Percentiles rank a stretch among this genome's conserved stretches.
phyloP scores from a whole-genome alignment of 169 alveolate genomes.

The Prorocentrum cordatum region DNA sequence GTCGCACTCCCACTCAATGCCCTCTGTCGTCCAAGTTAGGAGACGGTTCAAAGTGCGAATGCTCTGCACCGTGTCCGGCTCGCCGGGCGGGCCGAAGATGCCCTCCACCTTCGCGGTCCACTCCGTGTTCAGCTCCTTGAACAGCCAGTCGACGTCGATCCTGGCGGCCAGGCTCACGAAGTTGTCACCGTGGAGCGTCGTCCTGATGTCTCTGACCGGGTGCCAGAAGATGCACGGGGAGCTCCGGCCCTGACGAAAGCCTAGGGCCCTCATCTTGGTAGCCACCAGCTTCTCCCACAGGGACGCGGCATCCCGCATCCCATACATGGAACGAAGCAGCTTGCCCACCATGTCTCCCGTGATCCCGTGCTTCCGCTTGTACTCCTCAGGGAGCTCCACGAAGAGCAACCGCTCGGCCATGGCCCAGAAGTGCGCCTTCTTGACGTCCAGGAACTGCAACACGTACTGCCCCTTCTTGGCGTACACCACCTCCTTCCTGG shows the following conservation, averaged over 20 bases:
- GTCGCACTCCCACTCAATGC: neutral
- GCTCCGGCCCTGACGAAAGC: neutral
- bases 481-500: neutral
- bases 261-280: neutral
- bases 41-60: neutral
- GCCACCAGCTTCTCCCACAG: neutral
- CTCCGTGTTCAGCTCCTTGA: neutral
- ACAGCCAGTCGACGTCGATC: neutral
- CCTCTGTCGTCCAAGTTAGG: neutral
- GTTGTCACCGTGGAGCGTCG: neutral
- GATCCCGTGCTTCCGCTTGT: neutral
- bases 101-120: neutral
- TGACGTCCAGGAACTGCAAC: neutral
- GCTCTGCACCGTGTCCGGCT: neutral
- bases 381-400: neutral
- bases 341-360: neutral
- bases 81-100: neutral
- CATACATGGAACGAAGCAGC: neutral
- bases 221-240: neutral
- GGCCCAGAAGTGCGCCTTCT: neutral
- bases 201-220: neutral
- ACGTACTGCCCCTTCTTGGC: neutral
- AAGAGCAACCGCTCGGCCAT: neutral
- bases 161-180: neutral
- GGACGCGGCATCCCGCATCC: neutral